phyloP scores from a whole-genome alignment of 23 red algal genomes.

The Gracilaria caudata region DNA sequence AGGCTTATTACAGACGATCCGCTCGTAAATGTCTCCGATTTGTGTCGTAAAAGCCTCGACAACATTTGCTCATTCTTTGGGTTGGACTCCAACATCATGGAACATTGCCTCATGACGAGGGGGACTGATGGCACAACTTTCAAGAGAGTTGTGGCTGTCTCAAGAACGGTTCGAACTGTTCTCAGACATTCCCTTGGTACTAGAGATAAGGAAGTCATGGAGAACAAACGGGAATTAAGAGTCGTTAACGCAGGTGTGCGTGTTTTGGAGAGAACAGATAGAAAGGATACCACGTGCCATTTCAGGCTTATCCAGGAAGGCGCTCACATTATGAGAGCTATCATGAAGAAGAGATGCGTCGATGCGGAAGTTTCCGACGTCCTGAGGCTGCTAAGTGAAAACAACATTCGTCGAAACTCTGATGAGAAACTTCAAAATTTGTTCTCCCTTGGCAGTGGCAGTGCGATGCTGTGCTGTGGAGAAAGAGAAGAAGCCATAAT shows the following conservation, averaged over 20 bases:
- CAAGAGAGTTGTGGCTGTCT: constrained; percentile 61
- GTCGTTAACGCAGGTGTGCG: constrained; percentile 79
- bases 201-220: constrained; percentile 31
- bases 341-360: constrained; percentile 29
- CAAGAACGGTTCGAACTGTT: constrained; percentile 50
- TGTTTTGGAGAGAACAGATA: constrained; percentile 64
- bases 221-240: constrained; percentile 17
- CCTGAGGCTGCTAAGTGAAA: constrained; percentile 25
- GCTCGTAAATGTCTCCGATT: constrained; percentile 42
- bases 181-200: constrained; percentile 56
- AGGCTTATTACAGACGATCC: constrained; percentile 84
- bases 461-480: constrained; percentile 40
- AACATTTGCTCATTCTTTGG: constrained; percentile 73
- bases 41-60: constrained; percentile 50
- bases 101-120: constrained; percentile 71
- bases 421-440: neutral
- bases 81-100: constrained; percentile 47
- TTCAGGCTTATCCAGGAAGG: constrained; percentile 65
- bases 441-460: constrained; percentile 42
- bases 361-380: constrained; percentile 1
- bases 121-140: constrained; percentile 52
- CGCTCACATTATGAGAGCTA: constrained; percentile 46
- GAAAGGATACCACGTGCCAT: constrained; percentile 37
- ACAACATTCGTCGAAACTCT: constrained; percentile 31
- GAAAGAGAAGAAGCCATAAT: constrained; percentile 37